Percentiles rank a stretch among this genome's conserved stretches.
Evolutionary conservation across 164 flowering plant genomes (phyloP).

Genomic region (Dillenia suffruticosa): DNA sequence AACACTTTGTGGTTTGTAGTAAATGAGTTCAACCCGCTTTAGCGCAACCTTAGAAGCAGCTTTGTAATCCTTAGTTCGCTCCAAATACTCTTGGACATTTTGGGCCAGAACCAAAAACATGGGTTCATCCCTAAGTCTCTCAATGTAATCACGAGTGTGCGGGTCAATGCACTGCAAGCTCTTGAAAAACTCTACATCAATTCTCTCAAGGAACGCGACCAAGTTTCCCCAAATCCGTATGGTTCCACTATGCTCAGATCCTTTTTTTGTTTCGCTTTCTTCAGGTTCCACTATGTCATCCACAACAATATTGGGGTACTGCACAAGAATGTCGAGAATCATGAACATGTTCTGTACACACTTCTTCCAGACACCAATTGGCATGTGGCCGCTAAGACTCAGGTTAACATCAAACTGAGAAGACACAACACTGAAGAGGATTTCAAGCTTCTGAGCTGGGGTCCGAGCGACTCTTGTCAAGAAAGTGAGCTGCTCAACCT

Average conservation of each 20-base stretch:
- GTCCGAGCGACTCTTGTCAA: slow-evolving; percentile 87
- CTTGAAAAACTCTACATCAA: slow-evolving; percentile 89
- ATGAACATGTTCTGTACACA: slow-evolving; percentile 69
- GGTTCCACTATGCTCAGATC: slow-evolving; percentile 57
- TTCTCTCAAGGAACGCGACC: slow-evolving; percentile 83
- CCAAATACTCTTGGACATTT: slow-evolving; percentile 77
- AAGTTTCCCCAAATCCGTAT: slow-evolving; percentile 86
- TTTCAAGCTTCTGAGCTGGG: slow-evolving; percentile 97
- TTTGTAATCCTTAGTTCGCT: slow-evolving; percentile 57
- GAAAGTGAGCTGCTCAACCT: slow-evolving; percentile 91
- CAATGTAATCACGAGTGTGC: slow-evolving; percentile 83
- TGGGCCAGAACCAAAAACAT: slow-evolving; percentile 76
- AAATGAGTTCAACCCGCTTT: slow-evolving; percentile 73
- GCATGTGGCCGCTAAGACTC: slow-evolving; percentile 89
- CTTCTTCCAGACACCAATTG: slow-evolving; percentile 85
- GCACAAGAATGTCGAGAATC: slow-evolving; percentile 72
- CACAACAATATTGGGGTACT: slow-evolving; percentile 70
- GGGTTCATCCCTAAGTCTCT: slow-evolving; percentile 90
- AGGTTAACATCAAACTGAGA: slow-evolving; percentile 96
- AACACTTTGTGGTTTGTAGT: slow-evolving; percentile 94
- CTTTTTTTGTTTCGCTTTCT: slow-evolving; percentile 84
- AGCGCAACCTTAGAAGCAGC: slow-evolving; percentile 86
- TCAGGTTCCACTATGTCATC: slow-evolving; percentile 88
- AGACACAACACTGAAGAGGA: slow-evolving; percentile 79
- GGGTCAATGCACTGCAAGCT: slow-evolving; percentile 93